A percentile compares a stretch with the other conserved stretches of the same genome.
These are phyloP conservation scores for Thinopyrum elongatum DNA, from an alignment of 176 grass and related monocot genomes.

Conservation along the genomic window DNA sequence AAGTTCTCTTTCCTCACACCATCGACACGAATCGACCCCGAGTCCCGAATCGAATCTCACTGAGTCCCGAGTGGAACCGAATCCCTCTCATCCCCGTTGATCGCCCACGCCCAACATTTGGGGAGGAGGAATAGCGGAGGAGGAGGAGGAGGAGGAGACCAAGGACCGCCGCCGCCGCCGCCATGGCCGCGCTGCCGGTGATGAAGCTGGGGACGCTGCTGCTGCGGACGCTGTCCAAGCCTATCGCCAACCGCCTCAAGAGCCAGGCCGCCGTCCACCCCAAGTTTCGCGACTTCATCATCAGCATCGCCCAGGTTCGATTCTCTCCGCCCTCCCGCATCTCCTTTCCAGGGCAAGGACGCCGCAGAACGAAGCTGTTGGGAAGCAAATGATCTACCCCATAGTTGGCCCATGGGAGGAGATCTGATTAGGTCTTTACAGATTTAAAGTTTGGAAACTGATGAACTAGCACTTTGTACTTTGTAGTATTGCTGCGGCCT, in stretches of 20 bases:
- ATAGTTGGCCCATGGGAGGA: not conserved
- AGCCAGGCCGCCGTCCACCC: slow-evolving; percentile 87
- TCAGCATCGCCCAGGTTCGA: slow-evolving; percentile 76
- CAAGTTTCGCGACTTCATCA: slow-evolving; percentile 79
- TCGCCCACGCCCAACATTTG: not conserved
- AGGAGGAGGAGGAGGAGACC: not conserved
- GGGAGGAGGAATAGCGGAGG: not conserved
- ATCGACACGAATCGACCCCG: not conserved
- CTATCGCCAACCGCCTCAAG: slow-evolving; percentile 91
- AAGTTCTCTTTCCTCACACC: not conserved
- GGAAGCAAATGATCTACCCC: not conserved
- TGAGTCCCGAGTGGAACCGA: not conserved
- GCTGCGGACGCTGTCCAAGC: slow-evolving; percentile 82
- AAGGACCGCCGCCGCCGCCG: not conserved
- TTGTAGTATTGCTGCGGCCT: not conserved
- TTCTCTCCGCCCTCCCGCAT: not conserved
- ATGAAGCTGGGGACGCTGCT: slow-evolving; percentile 81
- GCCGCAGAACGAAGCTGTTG: not conserved
- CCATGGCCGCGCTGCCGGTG: slow-evolving; percentile 74
- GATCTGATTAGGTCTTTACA: not conserved
- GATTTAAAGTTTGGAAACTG: not conserved
- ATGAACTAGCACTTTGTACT: not conserved
- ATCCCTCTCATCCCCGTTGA: not conserved
- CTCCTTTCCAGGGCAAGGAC: not conserved
- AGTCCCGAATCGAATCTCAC: no score